Conservation (phyloP, 495 filamentous ascomycete genomes). For the Pyrenula aspistea region DNA sequence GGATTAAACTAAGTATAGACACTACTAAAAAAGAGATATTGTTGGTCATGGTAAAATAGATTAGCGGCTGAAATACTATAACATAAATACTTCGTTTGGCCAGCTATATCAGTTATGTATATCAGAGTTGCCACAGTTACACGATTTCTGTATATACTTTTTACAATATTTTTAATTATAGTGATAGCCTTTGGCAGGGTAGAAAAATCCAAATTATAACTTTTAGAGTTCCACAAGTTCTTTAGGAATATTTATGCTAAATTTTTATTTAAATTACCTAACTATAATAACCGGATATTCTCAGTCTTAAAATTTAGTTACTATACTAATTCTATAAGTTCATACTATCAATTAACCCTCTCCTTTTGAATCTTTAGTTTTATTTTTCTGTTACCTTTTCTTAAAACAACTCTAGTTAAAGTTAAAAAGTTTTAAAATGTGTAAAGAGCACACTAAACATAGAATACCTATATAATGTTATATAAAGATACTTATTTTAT, state of each 20-base stretch:
- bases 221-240: neutral
- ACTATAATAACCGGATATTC: neutral
- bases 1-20: neutral
- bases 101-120: neutral
- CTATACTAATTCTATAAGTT: constrained; percentile 1
- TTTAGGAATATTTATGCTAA: neutral
- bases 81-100: neutral
- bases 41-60: constrained; percentile 1
- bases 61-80: neutral
- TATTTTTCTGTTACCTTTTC: neutral
- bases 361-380: neutral
- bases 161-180: neutral
- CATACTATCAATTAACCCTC: constrained; percentile 1
- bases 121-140: neutral
- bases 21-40: constrained; percentile 1
- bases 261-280: constrained; percentile 1
- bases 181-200: neutral
- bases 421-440: constrained; percentile 1
- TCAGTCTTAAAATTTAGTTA: neutral
- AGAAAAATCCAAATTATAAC: neutral
- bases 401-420: constrained; percentile 1
- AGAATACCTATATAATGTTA: neutral
- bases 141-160: neutral
- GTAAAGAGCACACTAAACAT: neutral
- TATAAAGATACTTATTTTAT: neutral